Evolutionary conservation across 805 yeast species (phyloP).

Genomic region (Pichia rugopelliculosa): DNA sequence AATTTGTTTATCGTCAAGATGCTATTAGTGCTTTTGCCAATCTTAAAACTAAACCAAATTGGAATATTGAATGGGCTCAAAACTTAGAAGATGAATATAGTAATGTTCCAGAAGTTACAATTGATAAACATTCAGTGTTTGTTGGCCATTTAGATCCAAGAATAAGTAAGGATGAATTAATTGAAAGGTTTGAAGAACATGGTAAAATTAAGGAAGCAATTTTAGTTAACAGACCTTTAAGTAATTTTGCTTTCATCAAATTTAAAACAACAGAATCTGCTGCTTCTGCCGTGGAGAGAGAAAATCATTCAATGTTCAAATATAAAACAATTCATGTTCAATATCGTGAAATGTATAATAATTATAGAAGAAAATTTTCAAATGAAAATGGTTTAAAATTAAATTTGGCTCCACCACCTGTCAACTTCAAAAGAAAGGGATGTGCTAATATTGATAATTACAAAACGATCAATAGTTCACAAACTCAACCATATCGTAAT

Average conservation of each 20-base stretch:
- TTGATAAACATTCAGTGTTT: conserved; percentile 70
- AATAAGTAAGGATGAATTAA: conserved; percentile 48
- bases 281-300: conserved; percentile 79
- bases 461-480: not conserved
- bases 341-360: conserved; percentile 54
- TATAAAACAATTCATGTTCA: conserved; percentile 80
- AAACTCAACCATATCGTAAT: not conserved
- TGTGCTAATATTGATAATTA: not conserved
- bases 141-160: conserved; percentile 62
- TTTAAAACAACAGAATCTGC: conserved; percentile 64
- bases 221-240: conserved; percentile 44
- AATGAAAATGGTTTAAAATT: conserved; percentile 22
- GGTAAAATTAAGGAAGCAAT: conserved; percentile 56
- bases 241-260: conserved; percentile 66
- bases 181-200: conserved; percentile 54
- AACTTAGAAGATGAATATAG: conserved; percentile 49
- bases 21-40: conserved; percentile 80
- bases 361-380: conserved; percentile 26
- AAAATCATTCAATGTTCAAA: conserved; percentile 70
- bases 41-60: conserved; percentile 45
- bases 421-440: conserved; percentile 44
- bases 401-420: conserved; percentile 73
- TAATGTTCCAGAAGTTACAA: conserved; percentile 33
- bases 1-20: conserved; percentile 76
- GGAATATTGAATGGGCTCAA: conserved; percentile 79